A percentile compares a stretch with the other conserved stretches of the same genome.
These are phyloP conservation scores for Rubus parviflorus DNA, from an alignment of 306 rosid genomes.

Conservation along the genomic window DNA sequence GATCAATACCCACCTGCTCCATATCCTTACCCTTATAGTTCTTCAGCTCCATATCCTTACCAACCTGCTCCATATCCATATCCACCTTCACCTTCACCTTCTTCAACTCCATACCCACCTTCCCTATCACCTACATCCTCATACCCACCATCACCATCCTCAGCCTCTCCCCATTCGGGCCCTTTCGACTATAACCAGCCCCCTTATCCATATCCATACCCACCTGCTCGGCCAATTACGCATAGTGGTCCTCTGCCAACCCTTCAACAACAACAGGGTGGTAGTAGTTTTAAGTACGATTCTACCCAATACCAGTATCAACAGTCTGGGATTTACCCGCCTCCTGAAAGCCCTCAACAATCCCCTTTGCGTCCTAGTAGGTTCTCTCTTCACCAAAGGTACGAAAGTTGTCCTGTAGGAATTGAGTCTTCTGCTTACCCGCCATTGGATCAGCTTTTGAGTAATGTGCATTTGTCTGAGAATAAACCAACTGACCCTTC, in stretches of 20 bases:
- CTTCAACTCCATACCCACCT: conserved; percentile 14
- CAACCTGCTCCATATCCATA: conserved; percentile 30
- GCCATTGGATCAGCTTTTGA: conserved; percentile 54
- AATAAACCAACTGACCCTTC: conserved; percentile 47
- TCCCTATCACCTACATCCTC: background rate
- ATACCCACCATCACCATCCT: conserved; percentile 45
- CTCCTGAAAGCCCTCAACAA: conserved; percentile 30
- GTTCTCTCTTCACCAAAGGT: conserved; percentile 44
- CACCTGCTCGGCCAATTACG: conserved; percentile 32
- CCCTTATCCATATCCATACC: conserved; percentile 41
- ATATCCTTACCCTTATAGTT: conserved; percentile 24
- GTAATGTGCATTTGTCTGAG: conserved; percentile 52
- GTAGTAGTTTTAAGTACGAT: conserved; percentile 57
- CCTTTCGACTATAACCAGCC: conserved; percentile 27
- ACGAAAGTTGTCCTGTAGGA: conserved; percentile 30
- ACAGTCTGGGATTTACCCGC: conserved; percentile 36
- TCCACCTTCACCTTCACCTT: conserved; percentile 17
- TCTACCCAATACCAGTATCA: conserved; percentile 48
- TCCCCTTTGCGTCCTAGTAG: conserved; percentile 43
- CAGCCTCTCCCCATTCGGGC: conserved; percentile 30
- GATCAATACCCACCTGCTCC: conserved; percentile 24
- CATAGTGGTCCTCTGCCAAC: conserved; percentile 40
- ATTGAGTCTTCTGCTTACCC: conserved; percentile 53
- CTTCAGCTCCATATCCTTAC: conserved; percentile 19
- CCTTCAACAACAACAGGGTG: conserved; percentile 40